phyloP scores from a whole-genome alignment of 176 grass and related monocot genomes.

The Otatea glauca region DNA sequence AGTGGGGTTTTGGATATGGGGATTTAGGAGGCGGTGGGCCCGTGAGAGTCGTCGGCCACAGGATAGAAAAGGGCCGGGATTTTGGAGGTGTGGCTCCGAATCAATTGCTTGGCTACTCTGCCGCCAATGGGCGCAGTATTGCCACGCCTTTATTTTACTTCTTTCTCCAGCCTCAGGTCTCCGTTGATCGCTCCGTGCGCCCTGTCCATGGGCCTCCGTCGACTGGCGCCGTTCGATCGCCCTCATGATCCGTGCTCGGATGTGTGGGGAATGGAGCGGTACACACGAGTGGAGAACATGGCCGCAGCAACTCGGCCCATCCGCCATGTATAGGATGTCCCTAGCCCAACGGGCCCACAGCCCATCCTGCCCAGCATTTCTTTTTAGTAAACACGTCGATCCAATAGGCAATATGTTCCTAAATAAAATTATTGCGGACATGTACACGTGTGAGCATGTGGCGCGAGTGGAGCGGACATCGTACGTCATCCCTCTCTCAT shows the following conservation, averaged over 20 bases:
- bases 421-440: no score
- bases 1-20: constrained; percentile 36
- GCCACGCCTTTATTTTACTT: background rate
- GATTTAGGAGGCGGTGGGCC: constrained; percentile 43
- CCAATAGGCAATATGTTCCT: no score
- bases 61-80: constrained; percentile 27
- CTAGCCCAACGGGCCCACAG: background rate
- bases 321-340: background rate
- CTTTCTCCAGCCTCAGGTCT: background rate
- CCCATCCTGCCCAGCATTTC: background rate
- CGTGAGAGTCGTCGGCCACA: constrained; percentile 40
- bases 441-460: no score
- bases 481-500: no score
- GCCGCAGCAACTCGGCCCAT: background rate
- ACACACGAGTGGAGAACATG: no score
- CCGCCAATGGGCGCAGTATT: background rate
- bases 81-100: constrained; percentile 44
- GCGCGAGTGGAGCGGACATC: no score
- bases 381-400: no score
- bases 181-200: background rate
- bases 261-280: background rate
- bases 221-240: background rate
- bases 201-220: background rate
- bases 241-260: background rate
- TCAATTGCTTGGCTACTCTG: constrained; percentile 30